Conservation (phyloP, 441 rosid species). For the Hura crepitans region DNA sequence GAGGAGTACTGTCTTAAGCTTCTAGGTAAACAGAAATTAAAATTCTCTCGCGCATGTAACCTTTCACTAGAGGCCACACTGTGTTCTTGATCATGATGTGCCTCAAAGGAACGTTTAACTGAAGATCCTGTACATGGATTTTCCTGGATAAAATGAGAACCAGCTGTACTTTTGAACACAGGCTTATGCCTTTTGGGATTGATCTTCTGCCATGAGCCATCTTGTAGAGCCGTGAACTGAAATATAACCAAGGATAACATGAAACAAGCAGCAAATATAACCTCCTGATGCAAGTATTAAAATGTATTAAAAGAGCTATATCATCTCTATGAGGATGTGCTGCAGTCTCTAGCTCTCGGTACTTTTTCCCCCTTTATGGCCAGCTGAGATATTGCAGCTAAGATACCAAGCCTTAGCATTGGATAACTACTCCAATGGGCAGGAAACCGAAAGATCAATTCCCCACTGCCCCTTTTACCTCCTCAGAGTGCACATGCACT, state of each 20-base stretch:
- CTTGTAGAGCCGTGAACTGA: conserved; percentile 48
- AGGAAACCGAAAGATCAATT: background rate
- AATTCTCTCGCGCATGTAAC: conserved; percentile 23
- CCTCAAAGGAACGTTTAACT: conserved; percentile 17
- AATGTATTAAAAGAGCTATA: background rate
- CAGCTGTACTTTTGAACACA: conserved; percentile 35
- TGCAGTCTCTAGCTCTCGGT: background rate
- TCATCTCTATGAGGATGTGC: background rate
- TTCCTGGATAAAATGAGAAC: conserved; percentile 31
- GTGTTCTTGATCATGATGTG: conserved; percentile 25
- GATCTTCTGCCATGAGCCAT: conserved; percentile 39
- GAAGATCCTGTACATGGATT: conserved; percentile 25
- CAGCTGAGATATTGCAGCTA: background rate
- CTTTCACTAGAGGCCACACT: conserved; percentile 19
- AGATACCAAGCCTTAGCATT: background rate
- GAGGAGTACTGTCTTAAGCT: conserved; percentile 24
- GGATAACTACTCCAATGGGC: background rate
- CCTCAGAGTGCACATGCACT: background rate
- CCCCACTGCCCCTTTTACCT: background rate
- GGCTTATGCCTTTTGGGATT: conserved; percentile 31
- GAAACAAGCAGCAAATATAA: conserved; percentile 6
- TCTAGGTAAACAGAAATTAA: conserved; percentile 25
- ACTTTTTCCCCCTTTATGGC: background rate
- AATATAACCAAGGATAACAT: conserved; percentile 14
- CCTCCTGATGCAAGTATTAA: conserved; percentile 6